Base-by-base conservation (phyloP, 495 filamentous ascomycete genomes). In the Cudoniella acicularis region DNA sequence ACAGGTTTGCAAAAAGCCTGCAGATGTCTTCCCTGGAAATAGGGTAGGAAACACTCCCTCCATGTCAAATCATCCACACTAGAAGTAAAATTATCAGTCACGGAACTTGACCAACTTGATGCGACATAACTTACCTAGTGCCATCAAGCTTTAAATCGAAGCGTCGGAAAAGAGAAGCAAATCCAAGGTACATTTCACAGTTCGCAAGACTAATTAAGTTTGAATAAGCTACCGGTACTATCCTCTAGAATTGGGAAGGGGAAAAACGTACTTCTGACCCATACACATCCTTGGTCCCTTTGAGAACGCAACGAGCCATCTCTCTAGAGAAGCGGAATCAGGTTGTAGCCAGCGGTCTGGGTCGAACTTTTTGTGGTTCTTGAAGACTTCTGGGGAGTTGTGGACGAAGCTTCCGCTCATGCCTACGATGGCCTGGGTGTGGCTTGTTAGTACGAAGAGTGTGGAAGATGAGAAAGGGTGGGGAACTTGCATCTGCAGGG, bases 91-190 rank as follows among this genome's bases (percentile, higher is more conserved):
- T 43, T 43, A 20, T 54, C 22, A 53, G 50, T 30, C 11, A 24
- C 40, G 9, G 13, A 17, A 10, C 4, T 22, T 53, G 21, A 24
- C 18, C 10, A n/a, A 30, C 6, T 23, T 1, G 18, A 46, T 10
- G 27, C 8, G 3, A 16, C 25, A 2, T 55, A n/a, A 9, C 52
- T 25, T 48, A 56, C 53, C 53, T 58, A 4, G 60, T 42, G 23
- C 60, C 54, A 48, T 63, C 60, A 22, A 63, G 48, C 13, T 56
- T 49, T 10, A 63, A 16, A 52, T 63, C 55, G 36, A 59, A 59
- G 18, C 55, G 48, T 21, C 55, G 25, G 36, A 63, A 30, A 8
- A 63, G 48, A 3, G 60, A 43, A 13, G 49, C 55, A 30, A 63
- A 49, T 10, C 41, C 42, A 13, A 63, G 18, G 43, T 56, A 56